Conservation (phyloP, 768 basidiomycete genomes). For the Pleurotus sapidus region DNA sequence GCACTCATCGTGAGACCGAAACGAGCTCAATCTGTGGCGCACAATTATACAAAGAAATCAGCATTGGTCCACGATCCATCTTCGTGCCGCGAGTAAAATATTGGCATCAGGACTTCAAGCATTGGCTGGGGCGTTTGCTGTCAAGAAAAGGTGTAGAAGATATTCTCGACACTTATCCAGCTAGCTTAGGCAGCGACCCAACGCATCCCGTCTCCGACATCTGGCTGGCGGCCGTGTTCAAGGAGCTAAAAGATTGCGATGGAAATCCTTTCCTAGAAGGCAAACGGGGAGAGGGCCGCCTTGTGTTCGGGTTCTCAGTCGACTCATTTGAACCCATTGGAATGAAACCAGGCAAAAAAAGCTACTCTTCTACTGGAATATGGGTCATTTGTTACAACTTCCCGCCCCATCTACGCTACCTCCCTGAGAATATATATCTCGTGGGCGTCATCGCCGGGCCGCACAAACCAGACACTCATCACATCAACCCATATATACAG, state of each 20-base stretch:
- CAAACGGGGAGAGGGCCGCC: neutral
- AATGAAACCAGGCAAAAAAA: neutral
- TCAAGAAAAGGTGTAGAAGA: constrained; percentile 24
- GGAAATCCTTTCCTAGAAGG: neutral
- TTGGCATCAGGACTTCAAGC: constrained; percentile 19
- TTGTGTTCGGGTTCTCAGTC: neutral
- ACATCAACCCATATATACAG: constrained; percentile 2
- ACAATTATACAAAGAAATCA: constrained; percentile 5
- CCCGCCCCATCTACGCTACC: neutral
- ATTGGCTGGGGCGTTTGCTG: constrained; percentile 22
- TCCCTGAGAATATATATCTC: constrained; percentile 4
- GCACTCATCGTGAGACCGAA: neutral
- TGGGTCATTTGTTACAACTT: constrained; percentile 2
- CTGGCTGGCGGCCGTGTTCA: neutral
- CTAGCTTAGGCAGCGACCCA: neutral
- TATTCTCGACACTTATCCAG: constrained; percentile 15
- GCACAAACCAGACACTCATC: neutral
- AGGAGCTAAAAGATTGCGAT: neutral
- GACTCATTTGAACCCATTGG: constrained; percentile 1
- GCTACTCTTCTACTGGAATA: neutral
- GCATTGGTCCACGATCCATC: neutral
- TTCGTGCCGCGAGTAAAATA: constrained; percentile 12
- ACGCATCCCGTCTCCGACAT: neutral
- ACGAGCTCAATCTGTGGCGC: neutral
- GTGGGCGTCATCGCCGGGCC: constrained; percentile 5